Evolutionary conservation across 805 yeast genomes (phyloP).

Genomic region (Pichia nakasei): DNA sequence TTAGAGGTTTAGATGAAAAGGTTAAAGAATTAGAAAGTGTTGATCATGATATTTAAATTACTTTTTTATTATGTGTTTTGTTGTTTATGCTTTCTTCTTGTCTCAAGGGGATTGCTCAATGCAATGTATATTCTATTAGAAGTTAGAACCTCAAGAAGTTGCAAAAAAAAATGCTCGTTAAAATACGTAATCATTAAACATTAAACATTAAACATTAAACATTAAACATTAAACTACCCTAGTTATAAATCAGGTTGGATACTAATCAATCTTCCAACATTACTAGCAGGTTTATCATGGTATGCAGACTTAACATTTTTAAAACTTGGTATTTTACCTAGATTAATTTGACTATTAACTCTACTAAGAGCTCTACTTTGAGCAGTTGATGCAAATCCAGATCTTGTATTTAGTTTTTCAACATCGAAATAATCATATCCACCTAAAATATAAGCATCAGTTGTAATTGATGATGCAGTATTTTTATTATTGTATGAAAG

Average conservation of each 20-base stretch:
- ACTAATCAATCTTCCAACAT: constrained; percentile 19
- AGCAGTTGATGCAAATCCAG: constrained; percentile 25
- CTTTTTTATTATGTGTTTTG: no score
- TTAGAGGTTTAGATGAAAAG: constrained; percentile 31
- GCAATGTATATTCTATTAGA: no score
- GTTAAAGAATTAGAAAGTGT: constrained; percentile 14
- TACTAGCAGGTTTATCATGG: constrained; percentile 4
- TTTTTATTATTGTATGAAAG: neutral
- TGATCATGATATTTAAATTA: constrained; percentile 13
- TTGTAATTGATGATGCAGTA: neutral
- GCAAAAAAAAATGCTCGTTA: no score
- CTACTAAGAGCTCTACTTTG: constrained; percentile 23
- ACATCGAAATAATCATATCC: constrained; percentile 57
- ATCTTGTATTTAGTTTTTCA: constrained; percentile 42
- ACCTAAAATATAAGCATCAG: constrained; percentile 35
- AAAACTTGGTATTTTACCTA: constrained; percentile 9
- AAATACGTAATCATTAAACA: no score
- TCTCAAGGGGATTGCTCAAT: no score
- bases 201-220: no score
- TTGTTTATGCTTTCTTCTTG: no score
- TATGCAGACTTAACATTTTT: constrained; percentile 5
- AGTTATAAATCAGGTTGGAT: constrained; percentile 18
- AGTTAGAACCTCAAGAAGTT: no score
- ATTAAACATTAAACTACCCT: no score
- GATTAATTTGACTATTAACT: constrained; percentile 12